Percentiles rank a stretch among this genome's conserved stretches.
These are phyloP conservation scores for Aspergillus ochraceoroseus DNA, from an alignment of 2,329 filamentous ascomycete genomes.

Conservation along the genomic window DNA sequence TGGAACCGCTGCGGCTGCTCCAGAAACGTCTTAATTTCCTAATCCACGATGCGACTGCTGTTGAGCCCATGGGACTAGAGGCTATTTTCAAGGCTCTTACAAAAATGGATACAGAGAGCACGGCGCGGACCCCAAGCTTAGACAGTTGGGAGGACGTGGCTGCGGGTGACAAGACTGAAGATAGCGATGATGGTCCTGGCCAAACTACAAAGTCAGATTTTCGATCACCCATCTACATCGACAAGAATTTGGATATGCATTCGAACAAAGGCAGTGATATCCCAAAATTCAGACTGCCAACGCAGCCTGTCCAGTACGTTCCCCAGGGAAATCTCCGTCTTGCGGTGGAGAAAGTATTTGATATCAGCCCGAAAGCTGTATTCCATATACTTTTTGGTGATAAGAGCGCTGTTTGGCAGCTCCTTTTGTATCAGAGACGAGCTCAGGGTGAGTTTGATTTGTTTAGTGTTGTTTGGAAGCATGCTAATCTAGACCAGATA, in stretches of 20 bases:
- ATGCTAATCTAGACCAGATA: conserved; percentile 46
- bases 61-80: conserved; percentile 63
- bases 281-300: conserved; percentile 75
- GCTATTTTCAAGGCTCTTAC: conserved; percentile 67
- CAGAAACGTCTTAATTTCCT: conserved; percentile 80
- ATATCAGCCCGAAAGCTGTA: conserved; percentile 86
- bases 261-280: conserved; percentile 41
- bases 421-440: conserved; percentile 77
- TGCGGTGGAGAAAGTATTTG: conserved; percentile 74
- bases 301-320: conserved; percentile 74
- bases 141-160: conserved; percentile 89
- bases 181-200: conserved; percentile 34
- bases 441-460: conserved; percentile 52
- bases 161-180: conserved; percentile 56
- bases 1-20: conserved; percentile 78
- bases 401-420: conserved; percentile 88
- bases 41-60: conserved; percentile 71
- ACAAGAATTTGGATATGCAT: conserved; percentile 55
- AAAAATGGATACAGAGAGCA: conserved; percentile 62
- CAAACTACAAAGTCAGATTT: conserved; percentile 48
- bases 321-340: conserved; percentile 74
- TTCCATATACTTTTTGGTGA: conserved; percentile 97
- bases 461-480: neutral
- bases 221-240: conserved; percentile 56
- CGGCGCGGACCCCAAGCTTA: conserved; percentile 63